Base-by-base conservation (phyloP, 2,329 filamentous ascomycete genomes). In the Arthrobotrys entomopaga region DNA sequence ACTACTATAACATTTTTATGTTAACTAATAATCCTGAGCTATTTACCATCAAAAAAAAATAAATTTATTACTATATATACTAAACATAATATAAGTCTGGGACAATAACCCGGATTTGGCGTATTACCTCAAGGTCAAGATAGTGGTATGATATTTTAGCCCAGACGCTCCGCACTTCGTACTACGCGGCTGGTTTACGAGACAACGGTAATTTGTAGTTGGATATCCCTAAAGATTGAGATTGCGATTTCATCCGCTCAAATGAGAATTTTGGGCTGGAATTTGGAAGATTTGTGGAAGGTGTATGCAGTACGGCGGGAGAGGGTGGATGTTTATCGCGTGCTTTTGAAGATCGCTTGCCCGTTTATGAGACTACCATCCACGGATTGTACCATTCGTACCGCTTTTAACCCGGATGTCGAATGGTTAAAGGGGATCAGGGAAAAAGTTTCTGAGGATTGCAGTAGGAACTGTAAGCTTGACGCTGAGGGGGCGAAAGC, bases 91-190 rank as follows among this genome's bases (percentile, higher is more conserved):
- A n/a, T n/a, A n/a, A n/a, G n/a, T n/a, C n/a, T n/a, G n/a, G n/a
- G n/a, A n/a, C n/a, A n/a, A n/a, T n/a, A n/a, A n/a, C n/a, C n/a
- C n/a, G n/a, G n/a, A n/a, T n/a, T n/a, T n/a, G n/a, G n/a, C n/a
- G n/a, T n/a, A n/a, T n/a, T n/a, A n/a, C n/a, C n/a, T n/a, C n/a
- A n/a, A n/a, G n/a, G n/a, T n/a, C n/a, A n/a, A n/a, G n/a, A n/a
- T n/a, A n/a, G n/a, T n/a, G n/a, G n/a, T n/a, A n/a, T n/a, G n/a
- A n/a, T n/a, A n/a, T n/a, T n/a, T n/a, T n/a, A n/a, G n/a, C n/a
- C n/a, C n/a, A n/a, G n/a, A n/a, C n/a, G n/a, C 38, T 53, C 1
- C 15, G 59, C 59, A 5, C 49, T 63, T 15, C 59, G 59, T 19
- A 26, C 54, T 4, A 22, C 16, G 4, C n/a, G n/a, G n/a, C n/a